These are phyloP conservation scores for Aleurites moluccanus DNA, from an alignment of 441 rosid species.

Conservation along the genomic window DNA sequence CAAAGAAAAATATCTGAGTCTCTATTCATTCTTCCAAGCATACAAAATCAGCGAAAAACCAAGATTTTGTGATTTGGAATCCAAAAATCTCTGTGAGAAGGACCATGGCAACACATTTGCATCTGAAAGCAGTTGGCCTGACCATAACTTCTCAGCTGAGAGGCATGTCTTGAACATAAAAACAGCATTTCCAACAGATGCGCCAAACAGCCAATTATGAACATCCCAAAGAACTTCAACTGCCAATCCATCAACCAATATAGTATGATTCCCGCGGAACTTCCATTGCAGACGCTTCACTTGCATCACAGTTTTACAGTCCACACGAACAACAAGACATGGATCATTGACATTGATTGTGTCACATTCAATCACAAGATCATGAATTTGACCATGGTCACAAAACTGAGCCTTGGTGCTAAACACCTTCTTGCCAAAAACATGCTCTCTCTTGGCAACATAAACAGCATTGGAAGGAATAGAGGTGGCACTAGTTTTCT, in stretches of 20 bases:
- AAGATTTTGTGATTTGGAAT: slow-evolving; percentile 55
- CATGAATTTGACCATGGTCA: slow-evolving; percentile 54
- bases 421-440: slow-evolving; percentile 60
- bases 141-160: slow-evolving; percentile 62
- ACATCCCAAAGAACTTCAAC: slow-evolving; percentile 90
- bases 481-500: slow-evolving; percentile 48
- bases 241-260: slow-evolving; percentile 62
- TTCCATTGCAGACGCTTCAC: slow-evolving; percentile 78
- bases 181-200: slow-evolving; percentile 65
- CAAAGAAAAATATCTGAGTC: slow-evolving; percentile 33
- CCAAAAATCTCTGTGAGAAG: slow-evolving; percentile 64
- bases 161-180: slow-evolving; percentile 83
- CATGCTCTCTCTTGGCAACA: slow-evolving; percentile 60
- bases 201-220: slow-evolving; percentile 76
- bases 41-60: slow-evolving; percentile 75
- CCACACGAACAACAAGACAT: slow-evolving; percentile 59
- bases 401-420: slow-evolving; percentile 54
- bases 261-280: slow-evolving; percentile 77
- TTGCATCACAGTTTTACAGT: slow-evolving; percentile 68
- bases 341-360: slow-evolving; percentile 49
- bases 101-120: slow-evolving; percentile 51
- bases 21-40: slow-evolving; percentile 87
- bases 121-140: slow-evolving; percentile 50
- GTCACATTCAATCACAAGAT: slow-evolving; percentile 68
- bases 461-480: slow-evolving; percentile 41